phyloP scores from a whole-genome alignment of 768 basidiomycete species.

The Naganishia vaughanmartiniae region DNA sequence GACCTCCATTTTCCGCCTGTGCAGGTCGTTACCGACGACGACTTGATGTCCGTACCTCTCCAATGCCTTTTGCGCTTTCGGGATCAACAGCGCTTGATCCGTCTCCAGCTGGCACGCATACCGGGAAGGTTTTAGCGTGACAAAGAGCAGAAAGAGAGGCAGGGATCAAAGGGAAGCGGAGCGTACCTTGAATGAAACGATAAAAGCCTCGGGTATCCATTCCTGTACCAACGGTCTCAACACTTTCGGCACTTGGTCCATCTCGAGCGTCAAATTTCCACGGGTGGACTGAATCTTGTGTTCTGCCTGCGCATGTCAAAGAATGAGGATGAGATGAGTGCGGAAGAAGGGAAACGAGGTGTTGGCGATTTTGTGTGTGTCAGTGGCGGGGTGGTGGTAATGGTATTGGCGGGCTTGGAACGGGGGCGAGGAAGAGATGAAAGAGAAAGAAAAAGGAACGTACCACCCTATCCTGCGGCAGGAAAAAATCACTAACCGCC shows the following conservation, averaged over 20 bases:
- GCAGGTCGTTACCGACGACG: constrained; percentile 94
- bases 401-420: too few species aligned
- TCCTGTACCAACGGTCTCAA: constrained; percentile 88
- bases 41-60: constrained; percentile 95
- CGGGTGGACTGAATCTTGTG: constrained; percentile 99
- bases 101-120: constrained; percentile 78
- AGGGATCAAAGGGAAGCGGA: neutral
- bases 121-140: neutral
- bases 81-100: constrained; percentile 73
- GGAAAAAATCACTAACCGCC: constrained; percentile 96
- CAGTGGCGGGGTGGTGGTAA: too few species aligned
- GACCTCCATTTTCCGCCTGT: constrained; percentile 84
- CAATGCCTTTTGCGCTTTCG: constrained; percentile 82
- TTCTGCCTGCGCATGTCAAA: constrained; percentile 63
- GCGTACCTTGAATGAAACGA: constrained; percentile 92
- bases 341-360: neutral
- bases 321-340: neutral
- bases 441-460: constrained; percentile 43
- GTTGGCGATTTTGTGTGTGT: too few species aligned
- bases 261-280: constrained; percentile 87
- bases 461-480: constrained; percentile 86
- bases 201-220: constrained; percentile 85
- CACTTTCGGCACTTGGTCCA: constrained; percentile 99
- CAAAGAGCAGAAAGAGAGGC: neutral
- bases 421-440: neutral